Conservation (phyloP, 78 protist genomes). For the Ministeria vibrans region DNA sequence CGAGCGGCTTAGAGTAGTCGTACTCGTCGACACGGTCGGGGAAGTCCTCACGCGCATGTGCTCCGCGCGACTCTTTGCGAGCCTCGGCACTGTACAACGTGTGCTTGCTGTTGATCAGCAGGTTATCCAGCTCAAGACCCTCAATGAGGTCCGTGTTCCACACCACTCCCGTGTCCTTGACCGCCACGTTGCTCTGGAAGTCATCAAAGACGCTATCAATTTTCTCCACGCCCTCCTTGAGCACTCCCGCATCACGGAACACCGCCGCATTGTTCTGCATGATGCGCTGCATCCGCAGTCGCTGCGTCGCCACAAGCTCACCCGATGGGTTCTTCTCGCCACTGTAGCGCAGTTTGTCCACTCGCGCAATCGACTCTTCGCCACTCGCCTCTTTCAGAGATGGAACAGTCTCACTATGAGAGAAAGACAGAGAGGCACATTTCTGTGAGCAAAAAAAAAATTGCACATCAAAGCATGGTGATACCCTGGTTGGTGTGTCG, state of each 20-base stretch:
- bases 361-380: too few species aligned
- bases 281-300: constrained; percentile 66
- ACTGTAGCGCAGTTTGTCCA: too few species aligned
- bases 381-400: too few species aligned
- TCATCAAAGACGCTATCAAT: constrained; percentile 39
- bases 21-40: constrained; percentile 38
- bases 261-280: constrained; percentile 91
- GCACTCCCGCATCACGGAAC: constrained; percentile 71
- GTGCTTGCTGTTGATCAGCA: constrained; percentile 77
- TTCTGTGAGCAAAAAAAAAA: neutral
- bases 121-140: constrained; percentile 94
- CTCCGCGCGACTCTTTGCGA: constrained; percentile 97
- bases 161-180: too few species aligned
- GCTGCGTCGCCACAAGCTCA: neutral
- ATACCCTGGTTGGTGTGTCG: constrained; percentile 31
- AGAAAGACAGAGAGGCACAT: neutral
- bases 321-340: neutral
- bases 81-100: constrained; percentile 88
- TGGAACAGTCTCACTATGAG: neutral
- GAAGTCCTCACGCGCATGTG: constrained; percentile 98
- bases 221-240: constrained; percentile 67
- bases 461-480: neutral
- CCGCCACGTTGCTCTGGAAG: neutral
- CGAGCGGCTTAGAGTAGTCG: constrained; percentile 25
- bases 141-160: constrained; percentile 95